These are phyloP conservation scores for Eucalyptus marginata DNA, from an alignment of 345 rosid species.

Conservation along the genomic window DNA sequence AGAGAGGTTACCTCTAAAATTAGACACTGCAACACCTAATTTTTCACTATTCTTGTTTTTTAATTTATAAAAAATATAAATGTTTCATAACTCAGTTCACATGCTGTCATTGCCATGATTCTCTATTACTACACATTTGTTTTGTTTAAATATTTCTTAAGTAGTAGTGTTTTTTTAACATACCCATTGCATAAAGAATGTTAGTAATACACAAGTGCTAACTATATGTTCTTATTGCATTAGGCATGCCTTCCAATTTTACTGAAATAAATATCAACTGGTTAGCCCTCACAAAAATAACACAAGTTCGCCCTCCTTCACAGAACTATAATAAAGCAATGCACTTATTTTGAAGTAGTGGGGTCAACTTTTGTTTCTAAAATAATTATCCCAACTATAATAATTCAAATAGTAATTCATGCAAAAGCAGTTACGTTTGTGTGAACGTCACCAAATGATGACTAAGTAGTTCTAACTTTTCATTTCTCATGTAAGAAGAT, in stretches of 20 bases:
- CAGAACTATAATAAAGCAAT: not conserved
- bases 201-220: not conserved
- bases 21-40: accelerated
- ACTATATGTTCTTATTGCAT: not conserved
- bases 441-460: too few relatives aligned
- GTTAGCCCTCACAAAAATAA: not conserved
- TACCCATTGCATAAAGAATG: not conserved
- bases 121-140: accelerated
- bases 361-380: not conserved
- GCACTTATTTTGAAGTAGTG: not conserved
- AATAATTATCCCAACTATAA: too few relatives aligned
- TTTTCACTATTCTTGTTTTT: not conserved
- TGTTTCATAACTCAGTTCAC: accelerated
- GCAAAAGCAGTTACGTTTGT: too few relatives aligned
- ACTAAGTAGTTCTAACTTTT: too few relatives aligned
- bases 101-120: accelerated
- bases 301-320: too few relatives aligned
- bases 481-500: too few relatives aligned
- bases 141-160: not conserved
- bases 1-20: not conserved
- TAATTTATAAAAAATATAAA: not conserved
- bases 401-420: not conserved
- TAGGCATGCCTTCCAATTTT: not conserved
- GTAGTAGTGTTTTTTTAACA: not conserved
- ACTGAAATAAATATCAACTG: too few relatives aligned